These are phyloP conservation scores for Xanthoceras sorbifolium DNA, from an alignment of 345 rosid species.

Conservation along the genomic window DNA sequence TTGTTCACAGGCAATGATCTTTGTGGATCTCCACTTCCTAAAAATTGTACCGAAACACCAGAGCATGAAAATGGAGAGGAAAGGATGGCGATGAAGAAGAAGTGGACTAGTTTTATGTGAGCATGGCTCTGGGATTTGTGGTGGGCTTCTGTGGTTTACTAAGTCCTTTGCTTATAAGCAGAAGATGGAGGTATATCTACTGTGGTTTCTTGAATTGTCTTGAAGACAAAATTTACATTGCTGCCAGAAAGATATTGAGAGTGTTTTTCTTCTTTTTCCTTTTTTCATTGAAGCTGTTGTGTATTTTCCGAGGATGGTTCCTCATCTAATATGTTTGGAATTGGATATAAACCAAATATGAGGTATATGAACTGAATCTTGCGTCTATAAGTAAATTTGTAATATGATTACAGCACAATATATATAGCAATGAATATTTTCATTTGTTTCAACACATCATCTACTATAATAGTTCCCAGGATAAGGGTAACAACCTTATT, in stretches of 20 bases:
- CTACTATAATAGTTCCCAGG: background rate
- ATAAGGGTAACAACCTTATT: background rate
- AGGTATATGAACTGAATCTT: too few relatives aligned
- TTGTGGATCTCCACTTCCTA: background rate
- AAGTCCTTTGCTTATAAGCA: background rate
- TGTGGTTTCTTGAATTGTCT: background rate
- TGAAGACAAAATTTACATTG: background rate
- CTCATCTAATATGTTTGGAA: background rate
- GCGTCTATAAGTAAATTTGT: too few relatives aligned
- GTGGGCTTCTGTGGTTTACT: background rate
- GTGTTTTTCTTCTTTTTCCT: background rate
- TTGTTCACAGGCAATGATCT: background rate
- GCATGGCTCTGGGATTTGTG: background rate
- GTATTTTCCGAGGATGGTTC: too few relatives aligned
- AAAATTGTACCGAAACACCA: background rate
- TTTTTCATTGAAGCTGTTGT: too few relatives aligned
- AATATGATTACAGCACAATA: too few relatives aligned
- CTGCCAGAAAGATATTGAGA: background rate
- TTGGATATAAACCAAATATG: background rate
- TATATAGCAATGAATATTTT: background rate
- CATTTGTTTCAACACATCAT: background rate
- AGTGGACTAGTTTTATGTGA: background rate
- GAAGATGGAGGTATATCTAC: background rate
- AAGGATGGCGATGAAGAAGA: background rate
- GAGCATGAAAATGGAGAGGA: too few relatives aligned